Conservation (phyloP, 2,329 filamentous ascomycete genomes). For the Botryotinia convoluta region DNA sequence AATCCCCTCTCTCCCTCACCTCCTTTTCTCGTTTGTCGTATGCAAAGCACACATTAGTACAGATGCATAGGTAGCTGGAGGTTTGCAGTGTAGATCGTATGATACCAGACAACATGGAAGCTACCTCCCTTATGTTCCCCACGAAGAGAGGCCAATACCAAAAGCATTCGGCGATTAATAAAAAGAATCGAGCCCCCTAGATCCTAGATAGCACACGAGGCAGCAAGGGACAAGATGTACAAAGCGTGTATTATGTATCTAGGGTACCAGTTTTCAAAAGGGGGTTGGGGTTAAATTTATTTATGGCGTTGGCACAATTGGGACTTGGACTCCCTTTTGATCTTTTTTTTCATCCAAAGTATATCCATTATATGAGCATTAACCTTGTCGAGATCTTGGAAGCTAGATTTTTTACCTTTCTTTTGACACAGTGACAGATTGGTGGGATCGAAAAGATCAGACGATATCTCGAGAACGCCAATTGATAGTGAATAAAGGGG, state of each 20-base stretch:
- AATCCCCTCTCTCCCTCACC: background rate
- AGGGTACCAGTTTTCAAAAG: constrained; percentile 10
- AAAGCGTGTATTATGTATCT: background rate
- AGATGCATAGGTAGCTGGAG: background rate
- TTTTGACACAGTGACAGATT: background rate
- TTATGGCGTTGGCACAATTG: background rate
- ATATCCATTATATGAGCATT: background rate
- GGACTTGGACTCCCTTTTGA: constrained; percentile 13
- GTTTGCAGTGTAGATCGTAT: background rate
- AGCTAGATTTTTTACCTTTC: background rate
- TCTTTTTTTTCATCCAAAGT: constrained; percentile 1
- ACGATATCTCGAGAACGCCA: background rate
- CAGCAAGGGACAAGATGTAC: constrained; percentile 6
- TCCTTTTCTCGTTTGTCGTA: background rate
- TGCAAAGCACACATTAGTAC: background rate
- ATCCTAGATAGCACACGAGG: constrained; percentile 10
- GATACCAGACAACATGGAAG: background rate
- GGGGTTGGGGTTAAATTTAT: background rate
- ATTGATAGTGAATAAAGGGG: background rate
- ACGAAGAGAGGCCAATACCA: background rate
- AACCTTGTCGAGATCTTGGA: constrained; percentile 3
- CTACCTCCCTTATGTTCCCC: no score
- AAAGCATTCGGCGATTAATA: constrained; percentile 1
- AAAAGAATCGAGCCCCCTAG: background rate
- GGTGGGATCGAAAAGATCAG: background rate